Conservation (phyloP, 495 filamentous ascomycete genomes). For the Bryoglossum gracile region DNA sequence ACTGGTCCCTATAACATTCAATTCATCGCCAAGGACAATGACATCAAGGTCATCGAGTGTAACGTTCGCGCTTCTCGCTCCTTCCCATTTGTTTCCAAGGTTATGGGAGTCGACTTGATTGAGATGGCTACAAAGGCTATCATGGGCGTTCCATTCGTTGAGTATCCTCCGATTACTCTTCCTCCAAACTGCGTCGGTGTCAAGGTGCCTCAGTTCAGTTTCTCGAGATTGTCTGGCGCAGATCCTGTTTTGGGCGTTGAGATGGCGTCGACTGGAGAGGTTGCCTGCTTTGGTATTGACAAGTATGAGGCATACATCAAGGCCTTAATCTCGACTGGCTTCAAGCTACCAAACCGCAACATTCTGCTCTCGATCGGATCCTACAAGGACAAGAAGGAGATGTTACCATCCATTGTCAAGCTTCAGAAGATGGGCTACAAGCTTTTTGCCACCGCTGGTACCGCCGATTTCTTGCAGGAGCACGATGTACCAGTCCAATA, state of each 20-base stretch:
- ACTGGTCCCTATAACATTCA: conserved; percentile 98
- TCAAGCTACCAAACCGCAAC: conserved; percentile 92
- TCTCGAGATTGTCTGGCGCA: conserved; percentile 90
- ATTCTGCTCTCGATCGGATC: conserved; percentile 93
- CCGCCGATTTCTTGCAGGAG: conserved; percentile 90
- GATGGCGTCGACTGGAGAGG: conserved; percentile 98
- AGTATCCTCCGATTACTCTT: conserved; percentile 71
- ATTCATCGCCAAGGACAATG: conserved; percentile 99
- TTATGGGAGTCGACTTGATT: conserved; percentile 96
- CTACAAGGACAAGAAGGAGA: conserved; percentile 95
- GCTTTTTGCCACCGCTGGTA: conserved; percentile 91
- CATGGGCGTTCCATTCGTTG: conserved; percentile 70
- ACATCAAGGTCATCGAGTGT: conserved; percentile 99
- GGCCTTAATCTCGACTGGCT: conserved; percentile 88
- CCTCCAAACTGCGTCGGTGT: conserved; percentile 84
- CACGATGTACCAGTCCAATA: conserved; percentile 86
- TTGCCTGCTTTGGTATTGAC: conserved; percentile 90
- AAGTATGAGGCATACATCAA: conserved; percentile 98
- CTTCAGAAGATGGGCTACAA: conserved; percentile 85
- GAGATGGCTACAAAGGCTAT: conserved; percentile 99
- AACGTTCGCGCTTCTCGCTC: conserved; percentile 94
- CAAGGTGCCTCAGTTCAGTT: conserved; percentile 98
- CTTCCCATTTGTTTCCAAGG: conserved; percentile 97
- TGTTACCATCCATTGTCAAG: conserved; percentile 87
- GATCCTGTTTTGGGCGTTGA: conserved; percentile 96